These are phyloP conservation scores for Candolleomyces aberdarensis DNA, from an alignment of 768 basidiomycete species.

Conservation along the genomic window DNA sequence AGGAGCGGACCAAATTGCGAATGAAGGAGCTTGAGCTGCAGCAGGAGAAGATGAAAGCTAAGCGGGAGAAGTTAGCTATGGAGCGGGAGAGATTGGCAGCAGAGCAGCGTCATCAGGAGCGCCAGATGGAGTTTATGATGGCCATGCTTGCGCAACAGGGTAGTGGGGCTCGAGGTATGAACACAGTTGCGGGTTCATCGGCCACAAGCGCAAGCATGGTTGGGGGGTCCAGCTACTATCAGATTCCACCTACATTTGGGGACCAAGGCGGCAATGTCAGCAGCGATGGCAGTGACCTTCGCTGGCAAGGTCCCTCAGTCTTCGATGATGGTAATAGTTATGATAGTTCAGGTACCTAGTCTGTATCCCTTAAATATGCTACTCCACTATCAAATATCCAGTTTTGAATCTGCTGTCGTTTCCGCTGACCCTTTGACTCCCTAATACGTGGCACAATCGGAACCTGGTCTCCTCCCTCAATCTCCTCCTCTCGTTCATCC, in stretches of 20 bases:
- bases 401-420: not conserved
- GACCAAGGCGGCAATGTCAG: too few species aligned
- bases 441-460: not conserved
- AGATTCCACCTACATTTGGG: too few species aligned
- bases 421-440: not conserved
- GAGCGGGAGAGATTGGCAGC: not conserved
- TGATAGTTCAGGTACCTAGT: not conserved
- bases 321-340: not conserved
- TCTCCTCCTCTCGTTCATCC: not conserved
- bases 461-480: not conserved
- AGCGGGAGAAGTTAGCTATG: not conserved
- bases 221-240: too few species aligned
- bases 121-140: slow-evolving; percentile 1
- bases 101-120: not conserved
- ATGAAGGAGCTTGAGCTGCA: not conserved
- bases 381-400: not conserved
- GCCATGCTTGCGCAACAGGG: not conserved
- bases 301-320: too few species aligned
- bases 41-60: not conserved
- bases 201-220: not conserved
- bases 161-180: not conserved
- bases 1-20: not conserved
- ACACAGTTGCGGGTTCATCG: not conserved
- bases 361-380: not conserved
- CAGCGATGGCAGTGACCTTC: too few species aligned